Evolutionary conservation across 257 asterid species (phyloP).

Genomic region (Solanum sejunctum): DNA sequence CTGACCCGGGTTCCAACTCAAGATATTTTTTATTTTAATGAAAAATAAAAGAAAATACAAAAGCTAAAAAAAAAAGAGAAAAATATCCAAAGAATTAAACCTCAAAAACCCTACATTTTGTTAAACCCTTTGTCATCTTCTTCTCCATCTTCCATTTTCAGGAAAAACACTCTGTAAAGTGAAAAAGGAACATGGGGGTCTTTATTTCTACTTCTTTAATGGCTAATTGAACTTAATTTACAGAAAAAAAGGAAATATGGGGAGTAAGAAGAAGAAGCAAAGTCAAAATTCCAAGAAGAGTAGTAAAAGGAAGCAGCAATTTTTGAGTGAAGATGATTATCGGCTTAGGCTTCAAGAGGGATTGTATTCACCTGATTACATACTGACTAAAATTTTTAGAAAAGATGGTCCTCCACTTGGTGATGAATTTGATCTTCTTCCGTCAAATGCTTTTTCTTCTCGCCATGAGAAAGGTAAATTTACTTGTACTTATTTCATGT

Average conservation of each 20-base stretch:
- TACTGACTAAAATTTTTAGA: constrained; percentile 55
- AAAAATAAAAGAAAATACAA: not conserved
- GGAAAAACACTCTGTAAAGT: not conserved
- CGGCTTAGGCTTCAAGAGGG: constrained; percentile 63
- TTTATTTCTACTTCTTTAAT: not conserved
- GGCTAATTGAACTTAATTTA: constrained; percentile 15
- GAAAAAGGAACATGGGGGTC: not conserved
- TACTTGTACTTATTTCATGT: not conserved
- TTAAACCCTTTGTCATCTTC: constrained; percentile 33
- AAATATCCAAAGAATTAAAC: not conserved
- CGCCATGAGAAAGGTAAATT: constrained; percentile 7
- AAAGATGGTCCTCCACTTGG: constrained; percentile 93
- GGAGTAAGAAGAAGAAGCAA: constrained; percentile 21
- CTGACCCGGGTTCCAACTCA: not conserved
- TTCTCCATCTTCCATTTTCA: constrained; percentile 14
- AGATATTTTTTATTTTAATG: not conserved
- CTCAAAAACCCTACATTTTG: constrained; percentile 64
- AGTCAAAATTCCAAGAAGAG: not conserved
- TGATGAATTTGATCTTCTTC: constrained; percentile 55
- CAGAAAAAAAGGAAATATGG: constrained; percentile 18
- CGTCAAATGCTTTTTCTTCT: constrained; percentile 37
- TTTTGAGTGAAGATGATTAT: constrained; percentile 48
- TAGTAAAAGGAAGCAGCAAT: constrained; percentile 23
- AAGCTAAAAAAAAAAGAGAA: not conserved
- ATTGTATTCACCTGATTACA: constrained; percentile 49